Evolutionary conservation across 2,329 filamentous ascomycete species (phyloP).

Genomic region (Aspergillus eucalypticola): DNA sequence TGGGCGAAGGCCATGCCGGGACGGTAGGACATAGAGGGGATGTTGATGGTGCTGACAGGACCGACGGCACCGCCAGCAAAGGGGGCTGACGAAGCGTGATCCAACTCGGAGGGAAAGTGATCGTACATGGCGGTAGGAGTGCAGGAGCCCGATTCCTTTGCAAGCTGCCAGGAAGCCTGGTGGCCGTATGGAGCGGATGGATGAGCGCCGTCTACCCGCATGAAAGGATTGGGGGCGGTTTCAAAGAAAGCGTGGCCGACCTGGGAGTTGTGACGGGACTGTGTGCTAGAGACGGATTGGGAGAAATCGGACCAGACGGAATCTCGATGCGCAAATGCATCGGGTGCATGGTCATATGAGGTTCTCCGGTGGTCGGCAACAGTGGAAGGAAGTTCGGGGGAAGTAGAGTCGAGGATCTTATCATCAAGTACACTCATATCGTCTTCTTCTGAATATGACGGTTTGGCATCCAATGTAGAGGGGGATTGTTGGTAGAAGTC

Average conservation of each 20-base stretch:
- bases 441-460: constrained; percentile 48
- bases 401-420: constrained; percentile 52
- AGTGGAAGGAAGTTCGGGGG: constrained; percentile 52
- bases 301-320: constrained; percentile 53
- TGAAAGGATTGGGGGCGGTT: constrained; percentile 61
- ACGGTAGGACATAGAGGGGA: constrained; percentile 45
- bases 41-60: constrained; percentile 42
- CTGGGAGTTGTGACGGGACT: constrained; percentile 45
- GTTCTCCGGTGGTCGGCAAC: constrained; percentile 45
- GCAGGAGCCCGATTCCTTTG: constrained; percentile 67
- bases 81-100: constrained; percentile 45
- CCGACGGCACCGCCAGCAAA: constrained; percentile 46
- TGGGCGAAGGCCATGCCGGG: constrained; percentile 53
- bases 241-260: constrained; percentile 51
- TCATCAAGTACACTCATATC: constrained; percentile 55
- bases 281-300: constrained; percentile 43
- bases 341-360: constrained; percentile 51
- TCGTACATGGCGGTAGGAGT: constrained; percentile 74
- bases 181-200: constrained; percentile 47
- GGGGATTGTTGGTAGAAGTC: constrained; percentile 48
- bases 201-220: constrained; percentile 58
- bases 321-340: constrained; percentile 55
- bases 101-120: constrained; percentile 57
- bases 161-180: constrained; percentile 62
- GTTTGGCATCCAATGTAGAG: constrained; percentile 45